A percentile compares a stretch with the other conserved stretches of the same genome.
Evolutionary conservation across 805 yeast genomes (phyloP).

Genomic region (Alloascoidea africana): DNA sequence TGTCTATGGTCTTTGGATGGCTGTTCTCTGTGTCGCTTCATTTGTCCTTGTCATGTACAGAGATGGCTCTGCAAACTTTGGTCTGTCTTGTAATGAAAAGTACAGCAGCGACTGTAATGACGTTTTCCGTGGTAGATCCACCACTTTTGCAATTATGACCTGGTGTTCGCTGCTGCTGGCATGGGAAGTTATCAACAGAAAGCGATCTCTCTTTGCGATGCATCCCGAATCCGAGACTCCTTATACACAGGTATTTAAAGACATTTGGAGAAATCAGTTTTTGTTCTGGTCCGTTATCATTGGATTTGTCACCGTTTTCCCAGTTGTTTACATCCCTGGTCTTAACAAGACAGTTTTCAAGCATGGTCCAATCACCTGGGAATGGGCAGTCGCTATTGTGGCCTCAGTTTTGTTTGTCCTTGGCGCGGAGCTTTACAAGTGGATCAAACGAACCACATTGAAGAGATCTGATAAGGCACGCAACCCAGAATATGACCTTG

Average conservation of each 20-base stretch:
- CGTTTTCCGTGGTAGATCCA: conserved; percentile 65
- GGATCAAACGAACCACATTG: conserved; percentile 39
- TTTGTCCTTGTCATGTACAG: conserved; percentile 58
- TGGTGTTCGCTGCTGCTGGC: conserved; percentile 76
- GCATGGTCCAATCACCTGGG: conserved; percentile 57
- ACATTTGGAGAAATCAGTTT: conserved; percentile 60
- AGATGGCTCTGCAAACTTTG: conserved; percentile 49
- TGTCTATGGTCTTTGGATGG: conserved; percentile 63
- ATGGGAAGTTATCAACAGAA: conserved; percentile 69
- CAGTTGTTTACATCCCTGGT: conserved; percentile 80
- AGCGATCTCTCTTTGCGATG: conserved; percentile 58
- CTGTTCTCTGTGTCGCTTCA: conserved; percentile 48
- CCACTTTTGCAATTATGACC: conserved; percentile 68
- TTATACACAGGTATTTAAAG: conserved; percentile 42
- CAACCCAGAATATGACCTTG: conserved; percentile 52
- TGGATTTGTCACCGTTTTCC: conserved; percentile 62
- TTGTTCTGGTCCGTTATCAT: conserved; percentile 67
- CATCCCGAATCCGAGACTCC: conserved; percentile 49
- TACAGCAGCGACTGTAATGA: conserved; percentile 31
- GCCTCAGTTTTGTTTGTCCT: conserved; percentile 43
- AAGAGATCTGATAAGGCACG: conserved; percentile 22
- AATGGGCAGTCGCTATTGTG: conserved; percentile 60
- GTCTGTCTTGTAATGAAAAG: conserved; percentile 42
- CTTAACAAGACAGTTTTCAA: conserved; percentile 63
- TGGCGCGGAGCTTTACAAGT: conserved; percentile 56